Evolutionary conservation across 768 basidiomycete genomes (phyloP), one percentile per base, ranked within the genome.

Genomic region (Leccinellum rugosiceps): DNA sequence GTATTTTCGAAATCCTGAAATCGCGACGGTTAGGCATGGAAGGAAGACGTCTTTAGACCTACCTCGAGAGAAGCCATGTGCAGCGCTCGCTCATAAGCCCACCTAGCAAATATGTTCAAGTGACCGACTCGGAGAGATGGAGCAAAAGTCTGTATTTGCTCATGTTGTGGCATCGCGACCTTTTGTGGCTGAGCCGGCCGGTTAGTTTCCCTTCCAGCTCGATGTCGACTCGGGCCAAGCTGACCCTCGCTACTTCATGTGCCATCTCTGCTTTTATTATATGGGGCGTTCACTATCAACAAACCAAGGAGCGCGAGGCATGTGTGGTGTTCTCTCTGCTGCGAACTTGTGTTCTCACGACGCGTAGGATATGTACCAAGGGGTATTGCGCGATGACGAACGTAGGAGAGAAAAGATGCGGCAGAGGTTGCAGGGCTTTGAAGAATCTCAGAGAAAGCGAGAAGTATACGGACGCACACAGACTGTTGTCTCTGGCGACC

Each of bases 271-370:
- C 80, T 3, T 72, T 87, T 35, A 90, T 88, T 26, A 83, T 98
- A 71, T 96, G 87, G 84, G 91, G 84, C 19, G 94, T 98, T 30
- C 95, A 98, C 70, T 88, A 80, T 65, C 83, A 94, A 55, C 94
- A 98, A 68, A 76, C 80, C 15, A 82, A 84, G 65, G 94, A 98
- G 72, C 86, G 87, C 55, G 84, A 92, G 64, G 95, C 94, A 61
- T 60, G 59, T 61, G 6, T 49, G 14, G 2, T 32, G 8, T 47
- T 51, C 3, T 47, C 6, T 28, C 15, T 49, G 2, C 19, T 32
- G 13, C 23, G 7, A n/a, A n/a, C 15, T 8, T 15, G 25, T 23
- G 53, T 30, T 43, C 58, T 71, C 21, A 71, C 19, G 23, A 35
- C 56, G 41, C 23, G 28, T 58, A 98, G 94, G 85, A 76, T 28